Evolutionary conservation across 2,329 filamentous ascomycete genomes (phyloP), one percentile per base, ranked within the genome.

Genomic region (Monosporascus sp.): DNA sequence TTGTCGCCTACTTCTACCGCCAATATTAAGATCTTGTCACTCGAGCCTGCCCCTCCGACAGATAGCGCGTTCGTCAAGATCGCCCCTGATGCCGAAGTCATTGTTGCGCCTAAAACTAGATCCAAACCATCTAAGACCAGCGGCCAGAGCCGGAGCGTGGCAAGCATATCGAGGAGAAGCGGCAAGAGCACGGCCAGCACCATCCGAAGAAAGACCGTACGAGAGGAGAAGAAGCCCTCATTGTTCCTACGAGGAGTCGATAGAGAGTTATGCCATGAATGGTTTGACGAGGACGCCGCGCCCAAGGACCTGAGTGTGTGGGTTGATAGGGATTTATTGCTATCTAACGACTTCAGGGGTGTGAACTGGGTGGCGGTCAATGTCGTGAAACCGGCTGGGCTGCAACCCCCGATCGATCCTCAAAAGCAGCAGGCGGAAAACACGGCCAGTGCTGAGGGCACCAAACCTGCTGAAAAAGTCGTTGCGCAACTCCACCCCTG

Each of bases 1-100:
- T 80, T 99, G 1, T 97, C 94, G 11, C 93, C 92, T 2, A 97
- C 93, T 0, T 96, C 93, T 3, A 96, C 93, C 2, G 95, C 94
- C 9, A 97, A 92, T 65, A 91, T 99, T 57, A 85, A 86, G 52
- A 82, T 97, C 8, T 84, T 90, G 7, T 91, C 90, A 1, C 76
- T 99, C n/a, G 84, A 87, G 1, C 94, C 94, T 1, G 76, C 84
- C 1, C 84, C 86, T 4, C 71, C 88, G 2, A 75, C 82, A 2
- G 82, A 85, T 48, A 80, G 84, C 2, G 80, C 89, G 0, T 99
- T 99, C 67, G 91, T 89, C 26, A 97, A 97, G 71, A 89, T 99
- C 49, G 88, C 90, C 0, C 89, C 92, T 0, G 91, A 97, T 67
- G 93, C 93, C 22, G 94, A 99, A 72, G 92, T 99, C 49, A 96